Evolutionary conservation across 768 basidiomycete genomes (phyloP).

Genomic region (Lactifluus piperatus): DNA sequence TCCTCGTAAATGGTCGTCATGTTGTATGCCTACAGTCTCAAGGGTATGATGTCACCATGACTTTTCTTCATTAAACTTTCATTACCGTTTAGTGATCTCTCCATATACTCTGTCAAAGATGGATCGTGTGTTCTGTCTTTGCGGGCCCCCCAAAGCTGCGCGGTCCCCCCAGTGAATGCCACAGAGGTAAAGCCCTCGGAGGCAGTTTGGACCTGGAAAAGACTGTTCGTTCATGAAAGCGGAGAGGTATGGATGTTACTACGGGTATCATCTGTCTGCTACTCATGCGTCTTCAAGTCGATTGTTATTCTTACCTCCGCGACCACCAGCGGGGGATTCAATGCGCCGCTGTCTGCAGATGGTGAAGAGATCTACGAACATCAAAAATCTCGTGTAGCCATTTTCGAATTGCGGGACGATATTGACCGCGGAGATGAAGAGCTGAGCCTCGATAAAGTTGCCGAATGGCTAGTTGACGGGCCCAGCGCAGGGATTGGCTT

Average conservation of each 20-base stretch:
- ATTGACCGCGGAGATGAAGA: conserved; percentile 7
- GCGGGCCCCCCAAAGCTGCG: conserved; percentile 24
- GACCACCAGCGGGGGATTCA: background rate
- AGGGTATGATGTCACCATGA: conserved; percentile 40
- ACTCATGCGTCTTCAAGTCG: conserved; percentile 2
- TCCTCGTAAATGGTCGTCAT: conserved; percentile 35
- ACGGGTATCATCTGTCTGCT: background rate
- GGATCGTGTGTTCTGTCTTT: conserved; percentile 32
- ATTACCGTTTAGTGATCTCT: conserved; percentile 38
- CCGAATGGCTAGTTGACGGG: conserved; percentile 20
- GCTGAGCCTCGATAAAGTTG: background rate
- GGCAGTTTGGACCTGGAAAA: conserved; percentile 30
- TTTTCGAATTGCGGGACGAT: conserved; percentile 8
- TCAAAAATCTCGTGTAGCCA: conserved; percentile 2
- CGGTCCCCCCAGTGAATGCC: conserved; percentile 27
- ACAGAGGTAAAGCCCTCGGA: conserved; percentile 25
- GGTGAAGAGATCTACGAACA: background rate
- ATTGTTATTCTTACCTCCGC: conserved; percentile 13
- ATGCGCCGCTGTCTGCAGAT: background rate
- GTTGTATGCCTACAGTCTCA: conserved; percentile 51
- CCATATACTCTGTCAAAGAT: conserved; percentile 46
- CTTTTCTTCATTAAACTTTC: background rate
- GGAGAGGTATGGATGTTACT: conserved; percentile 23
- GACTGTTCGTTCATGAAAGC: conserved; percentile 24
- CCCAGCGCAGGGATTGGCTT: conserved; percentile 6